phyloP scores from a whole-genome alignment of 495 filamentous ascomycete species.

The Aspergillus nidulans region DNA sequence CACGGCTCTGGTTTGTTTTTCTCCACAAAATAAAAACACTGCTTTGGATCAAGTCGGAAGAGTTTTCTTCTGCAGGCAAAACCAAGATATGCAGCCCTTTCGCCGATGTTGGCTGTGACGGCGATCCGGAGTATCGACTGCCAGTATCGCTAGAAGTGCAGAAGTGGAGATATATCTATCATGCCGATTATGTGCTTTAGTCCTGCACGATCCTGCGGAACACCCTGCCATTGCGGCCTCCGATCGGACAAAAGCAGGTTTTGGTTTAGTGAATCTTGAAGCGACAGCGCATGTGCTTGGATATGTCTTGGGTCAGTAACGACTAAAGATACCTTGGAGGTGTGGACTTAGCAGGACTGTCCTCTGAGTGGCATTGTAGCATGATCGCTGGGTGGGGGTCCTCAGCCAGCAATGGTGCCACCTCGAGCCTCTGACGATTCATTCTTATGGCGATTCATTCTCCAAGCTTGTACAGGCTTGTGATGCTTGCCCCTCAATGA shows the following conservation, averaged over 20 bases:
- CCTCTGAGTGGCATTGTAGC: not conserved
- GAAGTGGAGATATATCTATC: not conserved
- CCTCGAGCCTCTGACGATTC: not conserved
- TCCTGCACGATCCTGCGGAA: constrained; percentile 4
- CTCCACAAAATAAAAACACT: constrained; percentile 3
- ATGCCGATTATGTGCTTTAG: constrained; percentile 5
- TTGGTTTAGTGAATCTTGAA: not conserved
- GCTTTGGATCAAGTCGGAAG: not conserved
- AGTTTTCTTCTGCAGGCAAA: not conserved
- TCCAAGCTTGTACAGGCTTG: no score
- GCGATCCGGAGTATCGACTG: not conserved
- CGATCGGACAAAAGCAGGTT: not conserved
- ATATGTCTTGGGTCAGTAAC: no score
- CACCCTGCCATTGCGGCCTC: not conserved
- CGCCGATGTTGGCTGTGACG: not conserved
- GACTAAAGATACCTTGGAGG: no score
- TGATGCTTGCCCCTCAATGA: no score
- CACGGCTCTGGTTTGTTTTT: constrained; percentile 1
- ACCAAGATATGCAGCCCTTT: not conserved
- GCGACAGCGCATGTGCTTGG: constrained; percentile 3
- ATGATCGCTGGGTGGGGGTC: not conserved
- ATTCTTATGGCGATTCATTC: not conserved
- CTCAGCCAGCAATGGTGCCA: not conserved
- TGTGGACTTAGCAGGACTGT: not conserved
- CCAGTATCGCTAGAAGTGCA: not conserved